Percentiles rank a stretch among this genome's conserved stretches.
phyloP scores from a whole-genome alignment of 495 filamentous ascomycete genomes.

The Penicillium goetzii region DNA sequence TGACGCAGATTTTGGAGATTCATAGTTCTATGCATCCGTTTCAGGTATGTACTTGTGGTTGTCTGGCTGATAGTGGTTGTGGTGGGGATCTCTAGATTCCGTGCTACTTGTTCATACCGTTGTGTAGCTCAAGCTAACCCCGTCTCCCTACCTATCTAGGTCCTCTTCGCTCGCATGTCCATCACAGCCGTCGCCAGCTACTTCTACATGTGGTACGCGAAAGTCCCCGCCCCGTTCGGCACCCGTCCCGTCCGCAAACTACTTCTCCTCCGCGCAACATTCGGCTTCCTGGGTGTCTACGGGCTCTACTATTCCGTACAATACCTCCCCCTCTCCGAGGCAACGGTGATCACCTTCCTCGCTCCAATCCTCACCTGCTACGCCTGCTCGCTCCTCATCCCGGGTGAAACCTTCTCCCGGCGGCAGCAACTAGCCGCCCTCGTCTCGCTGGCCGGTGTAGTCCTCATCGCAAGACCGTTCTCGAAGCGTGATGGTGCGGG shows the following conservation, averaged over 20 bases:
- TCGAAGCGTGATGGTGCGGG: slow-evolving; percentile 15
- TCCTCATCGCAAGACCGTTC: slow-evolving; percentile 82
- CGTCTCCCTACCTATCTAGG: slow-evolving; percentile 34
- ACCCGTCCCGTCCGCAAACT: slow-evolving; percentile 63
- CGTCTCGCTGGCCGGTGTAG: slow-evolving; percentile 77
- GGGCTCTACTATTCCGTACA: slow-evolving; percentile 80
- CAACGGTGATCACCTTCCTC: slow-evolving; percentile 91
- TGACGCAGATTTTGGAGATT: slow-evolving; percentile 76
- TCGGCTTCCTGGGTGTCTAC: slow-evolving; percentile 87
- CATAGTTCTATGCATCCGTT: slow-evolving; percentile 80
- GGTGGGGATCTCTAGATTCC: background rate
- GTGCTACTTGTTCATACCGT: background rate
- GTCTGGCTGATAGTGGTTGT: too few species aligned
- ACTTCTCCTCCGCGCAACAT: slow-evolving; percentile 68
- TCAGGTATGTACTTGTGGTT: slow-evolving; percentile 53
- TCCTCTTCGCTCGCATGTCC: slow-evolving; percentile 83
- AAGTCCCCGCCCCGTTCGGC: slow-evolving; percentile 73
- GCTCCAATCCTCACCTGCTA: slow-evolving; percentile 82
- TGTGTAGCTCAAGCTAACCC: background rate
- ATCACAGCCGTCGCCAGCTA: slow-evolving; percentile 70
- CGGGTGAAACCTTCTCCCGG: slow-evolving; percentile 76
- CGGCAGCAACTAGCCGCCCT: slow-evolving; percentile 76
- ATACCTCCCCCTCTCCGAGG: slow-evolving; percentile 87
- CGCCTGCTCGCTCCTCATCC: slow-evolving; percentile 73
- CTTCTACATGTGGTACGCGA: slow-evolving; percentile 74